Percentiles rank a stretch among this genome's conserved stretches.
phyloP scores from a whole-genome alignment of 2,329 filamentous ascomycete species.

The Fusarium decemcellulare region DNA sequence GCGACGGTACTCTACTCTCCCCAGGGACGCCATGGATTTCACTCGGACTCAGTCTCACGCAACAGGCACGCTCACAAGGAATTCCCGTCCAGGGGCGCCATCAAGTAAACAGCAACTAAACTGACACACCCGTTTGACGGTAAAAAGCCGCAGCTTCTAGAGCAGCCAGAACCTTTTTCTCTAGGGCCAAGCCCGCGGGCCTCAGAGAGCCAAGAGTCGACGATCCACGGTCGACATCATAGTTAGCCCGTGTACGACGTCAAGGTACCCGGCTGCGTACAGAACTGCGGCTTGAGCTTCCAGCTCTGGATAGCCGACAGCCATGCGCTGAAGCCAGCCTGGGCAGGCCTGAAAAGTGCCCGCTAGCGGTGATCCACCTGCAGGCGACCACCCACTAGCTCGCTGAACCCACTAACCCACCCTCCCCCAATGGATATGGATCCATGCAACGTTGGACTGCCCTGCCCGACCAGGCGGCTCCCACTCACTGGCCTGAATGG shows the following conservation, averaged over 20 bases:
- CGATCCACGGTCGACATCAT: slow-evolving; percentile 41
- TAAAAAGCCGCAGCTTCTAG: slow-evolving; percentile 8
- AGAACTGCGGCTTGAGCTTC: slow-evolving; percentile 16
- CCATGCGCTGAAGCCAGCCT: slow-evolving; percentile 19
- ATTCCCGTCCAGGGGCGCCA: slow-evolving; percentile 2
- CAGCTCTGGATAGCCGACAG: slow-evolving; percentile 18
- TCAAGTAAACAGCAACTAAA: not conserved
- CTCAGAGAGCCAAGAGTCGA: slow-evolving; percentile 32
- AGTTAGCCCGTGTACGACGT: not conserved
- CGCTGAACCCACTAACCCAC: slow-evolving; percentile 42
- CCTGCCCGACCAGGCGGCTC: slow-evolving; percentile 40
- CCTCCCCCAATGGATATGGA: slow-evolving; percentile 22
- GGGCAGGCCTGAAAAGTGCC: slow-evolving; percentile 32
- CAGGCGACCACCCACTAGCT: slow-evolving; percentile 45
- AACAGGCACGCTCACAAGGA: slow-evolving; percentile 27
- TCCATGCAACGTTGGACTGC: slow-evolving; percentile 48
- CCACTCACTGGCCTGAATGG: slow-evolving; percentile 21
- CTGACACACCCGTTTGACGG: too few relatives aligned
- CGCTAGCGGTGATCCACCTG: slow-evolving; percentile 48
- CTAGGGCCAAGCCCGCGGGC: slow-evolving; percentile 21
- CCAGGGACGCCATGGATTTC: not conserved
- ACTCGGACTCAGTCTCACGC: slow-evolving; percentile 5
- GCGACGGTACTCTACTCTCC: not conserved
- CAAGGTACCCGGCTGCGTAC: slow-evolving; percentile 17
- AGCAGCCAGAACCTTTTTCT: slow-evolving; percentile 14